phyloP scores from a whole-genome alignment of 495 filamentous ascomycete species.

The Cercophora scortea region DNA sequence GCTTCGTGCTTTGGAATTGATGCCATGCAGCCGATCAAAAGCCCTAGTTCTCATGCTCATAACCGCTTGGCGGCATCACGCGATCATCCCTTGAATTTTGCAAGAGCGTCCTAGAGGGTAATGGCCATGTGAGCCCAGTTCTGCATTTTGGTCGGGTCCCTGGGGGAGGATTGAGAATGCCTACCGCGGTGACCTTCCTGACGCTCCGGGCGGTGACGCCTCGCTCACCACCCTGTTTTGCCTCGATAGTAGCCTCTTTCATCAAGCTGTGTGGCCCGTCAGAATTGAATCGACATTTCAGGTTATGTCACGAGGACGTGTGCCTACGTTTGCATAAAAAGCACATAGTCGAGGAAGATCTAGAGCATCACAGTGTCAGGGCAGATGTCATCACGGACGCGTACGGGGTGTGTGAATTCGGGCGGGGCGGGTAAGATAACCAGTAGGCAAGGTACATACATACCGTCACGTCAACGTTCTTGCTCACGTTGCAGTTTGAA shows the following conservation, averaged over 20 bases:
- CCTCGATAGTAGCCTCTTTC: slow-evolving; percentile 72
- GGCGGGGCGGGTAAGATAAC: no score
- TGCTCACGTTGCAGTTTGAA: slow-evolving; percentile 68
- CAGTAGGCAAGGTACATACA: not conserved
- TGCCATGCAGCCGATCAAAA: no score
- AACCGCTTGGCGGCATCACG: not conserved
- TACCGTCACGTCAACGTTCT: slow-evolving; percentile 84
- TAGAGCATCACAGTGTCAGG: slow-evolving; percentile 22
- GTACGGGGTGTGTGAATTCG: not conserved
- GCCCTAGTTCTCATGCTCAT: not conserved
- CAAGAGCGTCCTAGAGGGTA: slow-evolving; percentile 51
- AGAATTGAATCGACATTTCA: slow-evolving; percentile 1
- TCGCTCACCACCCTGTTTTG: slow-evolving; percentile 65
- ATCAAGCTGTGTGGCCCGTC: slow-evolving; percentile 52
- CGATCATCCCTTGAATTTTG: slow-evolving; percentile 67
- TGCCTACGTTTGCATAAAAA: slow-evolving; percentile 80
- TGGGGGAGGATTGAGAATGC: slow-evolving; percentile 14
- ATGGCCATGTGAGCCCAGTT: slow-evolving; percentile 3
- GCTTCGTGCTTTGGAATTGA: not conserved
- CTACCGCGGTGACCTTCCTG: slow-evolving; percentile 67
- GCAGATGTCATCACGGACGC: not conserved
- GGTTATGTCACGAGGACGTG: not conserved
- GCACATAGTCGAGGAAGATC: slow-evolving; percentile 84
- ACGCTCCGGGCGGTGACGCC: slow-evolving; percentile 65
- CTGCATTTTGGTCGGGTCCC: not conserved